Conservation (phyloP, 805 yeast species). For the Cyberlindnera mrakii region DNA sequence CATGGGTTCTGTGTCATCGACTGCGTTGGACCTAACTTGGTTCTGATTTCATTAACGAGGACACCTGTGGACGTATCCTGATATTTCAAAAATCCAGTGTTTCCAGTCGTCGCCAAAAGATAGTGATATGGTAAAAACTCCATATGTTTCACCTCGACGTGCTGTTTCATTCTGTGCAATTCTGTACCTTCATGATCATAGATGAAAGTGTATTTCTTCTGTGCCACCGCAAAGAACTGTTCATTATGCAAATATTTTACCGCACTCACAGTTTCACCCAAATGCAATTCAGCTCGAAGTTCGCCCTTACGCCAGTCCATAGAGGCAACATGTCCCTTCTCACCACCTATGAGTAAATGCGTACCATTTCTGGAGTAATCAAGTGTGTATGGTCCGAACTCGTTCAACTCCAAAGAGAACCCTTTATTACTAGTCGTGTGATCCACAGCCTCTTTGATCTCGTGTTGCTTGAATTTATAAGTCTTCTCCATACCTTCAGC, state of each 20-base stretch:
- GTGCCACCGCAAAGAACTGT: slow-evolving; percentile 94
- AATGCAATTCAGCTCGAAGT: slow-evolving; percentile 72
- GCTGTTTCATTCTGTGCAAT: slow-evolving; percentile 85
- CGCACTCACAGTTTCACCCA: slow-evolving; percentile 85
- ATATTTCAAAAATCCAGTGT: slow-evolving; percentile 81
- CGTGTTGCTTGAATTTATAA: slow-evolving; percentile 75
- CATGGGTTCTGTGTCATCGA: slow-evolving; percentile 89
- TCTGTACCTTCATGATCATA: slow-evolving; percentile 91
- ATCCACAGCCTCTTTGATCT: slow-evolving; percentile 73
- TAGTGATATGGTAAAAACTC: slow-evolving; percentile 93
- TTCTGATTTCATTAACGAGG: slow-evolving; percentile 74
- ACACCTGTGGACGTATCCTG: slow-evolving; percentile 95
- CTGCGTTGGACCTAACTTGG: slow-evolving; percentile 86
- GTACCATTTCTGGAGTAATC: slow-evolving; percentile 89
- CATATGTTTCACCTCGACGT: slow-evolving; percentile 73
- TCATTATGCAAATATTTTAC: slow-evolving; percentile 89
- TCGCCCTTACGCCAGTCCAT: slow-evolving; percentile 93
- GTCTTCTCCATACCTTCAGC: slow-evolving; percentile 95
- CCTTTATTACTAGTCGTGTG: slow-evolving; percentile 66
- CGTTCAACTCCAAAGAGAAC: slow-evolving; percentile 63
- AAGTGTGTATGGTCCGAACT: slow-evolving; percentile 80
- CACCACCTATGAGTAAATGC: slow-evolving; percentile 76
- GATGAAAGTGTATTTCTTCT: slow-evolving; percentile 86
- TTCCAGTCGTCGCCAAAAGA: slow-evolving; percentile 80
- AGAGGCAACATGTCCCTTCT: slow-evolving; percentile 91